phyloP scores from a whole-genome alignment of 371 early-diverging fungal species.

The Haplosporangium sp. region DNA sequence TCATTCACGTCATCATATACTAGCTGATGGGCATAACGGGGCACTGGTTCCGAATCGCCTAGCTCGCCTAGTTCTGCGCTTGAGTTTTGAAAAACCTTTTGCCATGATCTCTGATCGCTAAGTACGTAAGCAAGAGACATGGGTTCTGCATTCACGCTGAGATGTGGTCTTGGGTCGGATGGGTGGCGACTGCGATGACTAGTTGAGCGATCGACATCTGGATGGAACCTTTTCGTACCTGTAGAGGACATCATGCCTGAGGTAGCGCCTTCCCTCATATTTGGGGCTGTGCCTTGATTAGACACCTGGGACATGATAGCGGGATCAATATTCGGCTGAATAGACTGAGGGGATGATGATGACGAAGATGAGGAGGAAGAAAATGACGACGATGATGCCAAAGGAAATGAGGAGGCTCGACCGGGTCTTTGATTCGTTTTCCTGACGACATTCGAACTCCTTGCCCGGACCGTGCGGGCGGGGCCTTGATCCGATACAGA shows the following conservation, averaged over 20 bases:
- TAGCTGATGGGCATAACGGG: conserved; percentile 90
- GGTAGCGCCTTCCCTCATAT: conserved; percentile 23
- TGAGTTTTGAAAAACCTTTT: conserved; percentile 78
- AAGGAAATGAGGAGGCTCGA: too few species aligned
- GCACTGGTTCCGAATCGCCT: conserved; percentile 73
- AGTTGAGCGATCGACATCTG: neutral
- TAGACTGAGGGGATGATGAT: neutral
- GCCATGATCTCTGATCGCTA: conserved; percentile 72
- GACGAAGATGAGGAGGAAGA: neutral
- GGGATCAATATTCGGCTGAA: neutral
- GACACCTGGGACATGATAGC: neutral
- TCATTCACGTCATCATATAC: conserved; percentile 74
- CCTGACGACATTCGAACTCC: conserved; percentile 15
- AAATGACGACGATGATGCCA: neutral
- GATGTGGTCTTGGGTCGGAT: neutral
- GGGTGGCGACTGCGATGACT: neutral
- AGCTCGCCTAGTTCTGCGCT: conserved; percentile 59
- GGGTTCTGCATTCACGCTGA: conserved; percentile 15
- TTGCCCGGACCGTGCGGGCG: conserved; percentile 9
- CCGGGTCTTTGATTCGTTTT: conserved; percentile 21
- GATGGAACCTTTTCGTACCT: neutral
- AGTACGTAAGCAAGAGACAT: conserved; percentile 53
- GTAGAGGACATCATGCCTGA: conserved; percentile 4
- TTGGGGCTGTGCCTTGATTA: conserved; percentile 15
- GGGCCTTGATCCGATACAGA: neutral